Conservation (phyloP, 306 rosid species). For the Dalbergia oliveri region DNA sequence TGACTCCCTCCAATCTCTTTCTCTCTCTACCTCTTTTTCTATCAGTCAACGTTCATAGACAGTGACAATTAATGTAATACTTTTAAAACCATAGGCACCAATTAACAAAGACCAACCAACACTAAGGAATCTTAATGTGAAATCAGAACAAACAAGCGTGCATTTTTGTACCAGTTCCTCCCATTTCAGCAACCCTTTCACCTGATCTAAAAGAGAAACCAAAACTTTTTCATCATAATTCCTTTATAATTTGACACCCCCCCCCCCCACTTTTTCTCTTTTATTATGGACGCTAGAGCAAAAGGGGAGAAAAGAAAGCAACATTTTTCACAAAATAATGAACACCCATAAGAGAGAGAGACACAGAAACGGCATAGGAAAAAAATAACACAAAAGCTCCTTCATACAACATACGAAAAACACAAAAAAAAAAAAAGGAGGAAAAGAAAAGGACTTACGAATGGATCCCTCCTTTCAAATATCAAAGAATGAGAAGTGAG, state of each 20-base stretch:
- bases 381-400: constrained; percentile 13
- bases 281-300: not conserved
- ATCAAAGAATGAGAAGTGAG: constrained; percentile 17
- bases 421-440: constrained; percentile 6
- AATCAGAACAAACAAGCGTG: not conserved
- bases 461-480: not conserved
- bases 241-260: not conserved
- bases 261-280: too few species aligned
- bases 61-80: constrained; percentile 27
- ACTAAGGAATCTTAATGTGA: not conserved
- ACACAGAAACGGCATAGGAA: not conserved
- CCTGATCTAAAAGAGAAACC: not conserved
- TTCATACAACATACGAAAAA: not conserved
- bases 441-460: constrained; percentile 49
- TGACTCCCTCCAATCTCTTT: constrained; percentile 18
- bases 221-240: not conserved
- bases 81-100: constrained; percentile 12
- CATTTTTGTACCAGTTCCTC: constrained; percentile 23
- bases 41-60: constrained; percentile 27
- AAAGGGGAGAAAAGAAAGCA: not conserved
- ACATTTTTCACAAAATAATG: constrained; percentile 24
- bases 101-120: constrained; percentile 7
- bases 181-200: constrained; percentile 1
- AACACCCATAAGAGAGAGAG: constrained; percentile 19
- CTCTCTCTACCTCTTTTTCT: not conserved